Base-by-base conservation (phyloP, 2,329 filamentous ascomycete genomes). In the Volutella citrinella region DNA sequence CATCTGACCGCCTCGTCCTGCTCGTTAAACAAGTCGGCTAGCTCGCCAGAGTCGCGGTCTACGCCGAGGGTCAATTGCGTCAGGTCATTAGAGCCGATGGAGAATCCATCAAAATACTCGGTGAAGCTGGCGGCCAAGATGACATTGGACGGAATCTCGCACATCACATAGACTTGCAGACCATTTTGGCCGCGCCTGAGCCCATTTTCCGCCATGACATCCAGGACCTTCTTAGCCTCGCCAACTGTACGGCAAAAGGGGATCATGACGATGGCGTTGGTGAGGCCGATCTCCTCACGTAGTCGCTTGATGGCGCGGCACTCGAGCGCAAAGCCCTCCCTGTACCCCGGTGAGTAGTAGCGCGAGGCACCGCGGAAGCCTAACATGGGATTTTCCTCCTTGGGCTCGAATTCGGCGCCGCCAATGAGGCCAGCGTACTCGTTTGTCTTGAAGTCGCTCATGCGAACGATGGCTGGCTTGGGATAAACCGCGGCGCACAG, bases 381-480 rank as follows among this genome's bases (percentile, higher is more conserved):
- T 7, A 66, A 40, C 61, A 66, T 66, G 3, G 62, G 63, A 25
- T 65, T 66, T 17, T 64, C 59, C 31, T 65, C 61, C 14, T 51
- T 42, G 3, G 57, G 56, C 43, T 65, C 62, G 35, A 66, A 65
- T 34, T 64, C 54, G 4, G 51, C 46, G 14, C 62, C 63, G 10
- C 63, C 63, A 26, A 65, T 55, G 17, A 66, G 62, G 16, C 52
- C 46, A 3, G 60, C 58, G 43, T 65, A 65, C 36, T 64, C 63
- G 35, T 64, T 65, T 4, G 60, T 63, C 40, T 65, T 65, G 42
- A 64, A 65, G 42, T 65, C 61, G 34, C 61, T 65, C 51, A 65
- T 50, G 17, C 60, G 60, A 27, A 64, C 49, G 32, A 64, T 59
- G 16, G 57, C 59, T 10, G 60, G 63, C 31, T 57, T 58, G 17